phyloP scores from a whole-genome alignment of 2,329 filamentous ascomycete species.

The Cordyceps fumosorosea region DNA sequence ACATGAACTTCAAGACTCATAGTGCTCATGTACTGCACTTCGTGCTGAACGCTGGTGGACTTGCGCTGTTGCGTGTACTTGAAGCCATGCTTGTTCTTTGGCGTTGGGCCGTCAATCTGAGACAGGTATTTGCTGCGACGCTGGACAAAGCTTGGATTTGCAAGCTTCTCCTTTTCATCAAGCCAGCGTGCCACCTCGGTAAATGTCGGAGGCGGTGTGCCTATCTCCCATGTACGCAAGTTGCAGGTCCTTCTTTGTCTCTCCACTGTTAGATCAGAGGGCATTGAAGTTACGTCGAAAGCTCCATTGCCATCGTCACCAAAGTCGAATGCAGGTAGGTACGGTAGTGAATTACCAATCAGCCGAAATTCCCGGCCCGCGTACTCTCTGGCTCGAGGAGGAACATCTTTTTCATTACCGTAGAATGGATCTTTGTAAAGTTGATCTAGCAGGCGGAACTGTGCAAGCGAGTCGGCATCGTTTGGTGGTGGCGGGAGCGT shows the following conservation, averaged over 20 bases:
- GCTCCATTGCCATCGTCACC: slow-evolving; percentile 31
- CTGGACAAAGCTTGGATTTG: slow-evolving; percentile 18
- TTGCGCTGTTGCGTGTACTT: slow-evolving; percentile 75
- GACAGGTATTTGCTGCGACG: slow-evolving; percentile 48
- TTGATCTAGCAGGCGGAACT: slow-evolving; percentile 47
- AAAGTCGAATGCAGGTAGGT: slow-evolving; percentile 70
- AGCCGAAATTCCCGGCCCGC: slow-evolving; percentile 80
- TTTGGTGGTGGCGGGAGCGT: slow-evolving; percentile 22
- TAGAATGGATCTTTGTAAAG: slow-evolving; percentile 86
- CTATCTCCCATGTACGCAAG: slow-evolving; percentile 70
- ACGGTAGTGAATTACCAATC: slow-evolving; percentile 67
- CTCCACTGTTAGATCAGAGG: slow-evolving; percentile 1
- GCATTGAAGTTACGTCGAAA: background rate
- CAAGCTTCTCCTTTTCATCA: background rate
- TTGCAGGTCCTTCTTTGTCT: slow-evolving; percentile 17
- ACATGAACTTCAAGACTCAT: slow-evolving; percentile 93
- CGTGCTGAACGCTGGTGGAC: slow-evolving; percentile 71
- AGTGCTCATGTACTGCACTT: slow-evolving; percentile 90
- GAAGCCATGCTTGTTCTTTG: slow-evolving; percentile 73
- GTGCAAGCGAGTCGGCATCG: slow-evolving; percentile 20
- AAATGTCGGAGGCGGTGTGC: slow-evolving; percentile 60
- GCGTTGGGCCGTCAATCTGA: slow-evolving; percentile 85
- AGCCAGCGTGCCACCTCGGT: slow-evolving; percentile 50
- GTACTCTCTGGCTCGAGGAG: slow-evolving; percentile 70
- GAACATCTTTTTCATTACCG: slow-evolving; percentile 76